A percentile compares a stretch with the other conserved stretches of the same genome.
Evolutionary conservation across 2,329 filamentous ascomycete species (phyloP).

Genomic region (Botrytis tulipae): DNA sequence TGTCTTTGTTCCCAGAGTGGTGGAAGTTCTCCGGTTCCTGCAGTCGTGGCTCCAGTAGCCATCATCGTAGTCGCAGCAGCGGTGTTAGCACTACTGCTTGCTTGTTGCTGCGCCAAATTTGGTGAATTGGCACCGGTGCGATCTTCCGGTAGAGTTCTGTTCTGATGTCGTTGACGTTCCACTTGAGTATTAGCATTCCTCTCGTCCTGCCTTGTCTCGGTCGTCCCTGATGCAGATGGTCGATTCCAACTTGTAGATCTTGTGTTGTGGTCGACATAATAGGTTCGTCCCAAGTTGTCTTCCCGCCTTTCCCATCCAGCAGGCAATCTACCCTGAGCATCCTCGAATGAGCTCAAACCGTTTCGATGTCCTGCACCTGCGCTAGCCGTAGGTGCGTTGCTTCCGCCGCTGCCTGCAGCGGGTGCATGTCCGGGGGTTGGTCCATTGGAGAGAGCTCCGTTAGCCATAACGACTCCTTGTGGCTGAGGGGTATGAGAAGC

Average conservation of each 20-base stretch:
- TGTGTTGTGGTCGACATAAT: slow-evolving; percentile 98
- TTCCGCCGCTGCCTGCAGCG: slow-evolving; percentile 37
- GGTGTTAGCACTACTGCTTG: slow-evolving; percentile 37
- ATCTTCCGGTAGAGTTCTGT: slow-evolving; percentile 92
- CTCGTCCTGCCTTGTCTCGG: slow-evolving; percentile 72
- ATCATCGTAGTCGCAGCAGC: slow-evolving; percentile 75
- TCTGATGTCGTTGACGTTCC: slow-evolving; percentile 90
- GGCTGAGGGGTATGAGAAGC: slow-evolving; percentile 40
- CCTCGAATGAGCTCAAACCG: slow-evolving; percentile 88
- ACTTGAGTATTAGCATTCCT: slow-evolving; percentile 89
- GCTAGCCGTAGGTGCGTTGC: slow-evolving; percentile 30
- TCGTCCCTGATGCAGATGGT: slow-evolving; percentile 75
- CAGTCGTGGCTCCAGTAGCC: slow-evolving; percentile 91
- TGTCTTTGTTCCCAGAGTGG: slow-evolving; percentile 95
- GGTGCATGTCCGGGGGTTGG: slow-evolving; percentile 39
- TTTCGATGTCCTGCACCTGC: slow-evolving; percentile 38
- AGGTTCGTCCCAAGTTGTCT: slow-evolving; percentile 91
- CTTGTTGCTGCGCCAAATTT: slow-evolving; percentile 58
- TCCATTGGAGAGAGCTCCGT: slow-evolving; percentile 34
- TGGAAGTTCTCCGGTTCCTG: slow-evolving; percentile 90
- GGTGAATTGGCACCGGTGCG: slow-evolving; percentile 91
- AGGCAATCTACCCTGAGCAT: slow-evolving; percentile 88
- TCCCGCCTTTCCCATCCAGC: slow-evolving; percentile 95
- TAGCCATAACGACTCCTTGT: slow-evolving; percentile 34
- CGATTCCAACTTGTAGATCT: slow-evolving; percentile 95